Conservation (phyloP, 2,329 filamentous ascomycete species). For the Diaporthe capsici region DNA sequence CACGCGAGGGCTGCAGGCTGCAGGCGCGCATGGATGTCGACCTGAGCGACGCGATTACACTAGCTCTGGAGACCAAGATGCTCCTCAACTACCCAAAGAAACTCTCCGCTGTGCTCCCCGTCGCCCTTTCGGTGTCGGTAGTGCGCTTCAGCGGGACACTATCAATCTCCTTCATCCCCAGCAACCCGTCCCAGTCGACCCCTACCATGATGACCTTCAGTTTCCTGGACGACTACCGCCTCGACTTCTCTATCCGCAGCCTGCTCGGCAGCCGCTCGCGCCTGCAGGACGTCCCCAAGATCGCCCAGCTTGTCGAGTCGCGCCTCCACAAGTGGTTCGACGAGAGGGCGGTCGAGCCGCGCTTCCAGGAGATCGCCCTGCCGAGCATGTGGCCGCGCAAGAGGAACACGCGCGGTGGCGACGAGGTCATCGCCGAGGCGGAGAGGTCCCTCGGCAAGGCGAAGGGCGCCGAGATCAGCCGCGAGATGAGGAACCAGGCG, state of each 20-base stretch:
- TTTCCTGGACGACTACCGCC: conserved; percentile 89
- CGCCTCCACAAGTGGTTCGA: conserved; percentile 90
- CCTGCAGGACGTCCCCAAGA: conserved; percentile 89
- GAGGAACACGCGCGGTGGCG: conserved; percentile 83
- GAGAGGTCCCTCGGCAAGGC: conserved; percentile 65
- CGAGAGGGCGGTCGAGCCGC: conserved; percentile 86
- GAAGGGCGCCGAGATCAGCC: conserved; percentile 67
- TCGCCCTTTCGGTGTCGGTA: conserved; percentile 91
- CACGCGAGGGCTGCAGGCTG: conserved; percentile 78
- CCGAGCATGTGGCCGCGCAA: conserved; percentile 88
- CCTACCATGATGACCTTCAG: conserved; percentile 95
- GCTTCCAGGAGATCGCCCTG: conserved; percentile 88
- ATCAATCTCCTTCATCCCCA: conserved; percentile 92
- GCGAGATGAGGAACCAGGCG: conserved; percentile 66
- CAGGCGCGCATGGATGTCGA: conserved; percentile 98
- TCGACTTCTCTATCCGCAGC: conserved; percentile 86
- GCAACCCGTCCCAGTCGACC: conserved; percentile 75
- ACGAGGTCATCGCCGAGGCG: conserved; percentile 66
- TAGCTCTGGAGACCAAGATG: conserved; percentile 94
- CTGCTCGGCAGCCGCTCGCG: conserved; percentile 84
- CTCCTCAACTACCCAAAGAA: conserved; percentile 95
- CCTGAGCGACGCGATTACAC: conserved; percentile 93
- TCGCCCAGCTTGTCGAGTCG: conserved; percentile 85
- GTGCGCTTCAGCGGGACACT: conserved; percentile 95
- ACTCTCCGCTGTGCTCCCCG: conserved; percentile 88